phyloP scores from a whole-genome alignment of 345 rosid species.

The Gossypium raimondii region DNA sequence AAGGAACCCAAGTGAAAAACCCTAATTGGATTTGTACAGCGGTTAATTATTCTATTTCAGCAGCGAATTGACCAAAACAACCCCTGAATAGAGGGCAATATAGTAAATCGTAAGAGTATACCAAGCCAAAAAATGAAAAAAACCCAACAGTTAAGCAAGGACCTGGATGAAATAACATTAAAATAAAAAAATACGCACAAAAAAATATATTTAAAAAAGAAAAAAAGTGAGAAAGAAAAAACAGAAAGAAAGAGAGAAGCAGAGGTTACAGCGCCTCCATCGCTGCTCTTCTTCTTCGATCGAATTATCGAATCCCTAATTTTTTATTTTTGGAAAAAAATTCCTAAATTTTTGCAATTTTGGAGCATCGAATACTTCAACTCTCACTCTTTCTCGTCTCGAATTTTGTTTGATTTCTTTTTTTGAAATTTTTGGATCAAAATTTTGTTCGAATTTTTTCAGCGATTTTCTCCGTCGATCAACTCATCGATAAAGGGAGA shows the following conservation, averaged over 20 bases:
- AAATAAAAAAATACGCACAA: background rate
- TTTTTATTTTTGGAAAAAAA: background rate
- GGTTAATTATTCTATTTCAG: background rate
- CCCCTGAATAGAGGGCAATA: background rate
- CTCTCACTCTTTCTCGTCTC: background rate
- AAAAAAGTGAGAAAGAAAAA: slow-evolving; percentile 13
- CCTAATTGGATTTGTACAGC: background rate
- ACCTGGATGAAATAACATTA: background rate
- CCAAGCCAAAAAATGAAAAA: background rate
- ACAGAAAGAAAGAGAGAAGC: slow-evolving; percentile 1
- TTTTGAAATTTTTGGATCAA: too few species aligned
- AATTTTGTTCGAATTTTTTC: background rate
- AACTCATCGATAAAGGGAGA: background rate
- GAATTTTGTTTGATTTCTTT: background rate
- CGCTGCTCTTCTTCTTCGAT: slow-evolving; percentile 10
- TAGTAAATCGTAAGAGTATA: background rate
- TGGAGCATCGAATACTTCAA: background rate
- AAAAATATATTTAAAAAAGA: background rate
- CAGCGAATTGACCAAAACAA: background rate
- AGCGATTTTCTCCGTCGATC: background rate
- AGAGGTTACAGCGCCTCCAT: slow-evolving; percentile 17
- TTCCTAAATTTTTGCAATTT: background rate
- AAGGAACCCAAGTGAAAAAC: background rate
- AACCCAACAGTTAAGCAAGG: background rate
- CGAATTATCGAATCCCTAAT: background rate